Conservation (phyloP, 768 basidiomycete species). For the Cubamyces lactineus region DNA sequence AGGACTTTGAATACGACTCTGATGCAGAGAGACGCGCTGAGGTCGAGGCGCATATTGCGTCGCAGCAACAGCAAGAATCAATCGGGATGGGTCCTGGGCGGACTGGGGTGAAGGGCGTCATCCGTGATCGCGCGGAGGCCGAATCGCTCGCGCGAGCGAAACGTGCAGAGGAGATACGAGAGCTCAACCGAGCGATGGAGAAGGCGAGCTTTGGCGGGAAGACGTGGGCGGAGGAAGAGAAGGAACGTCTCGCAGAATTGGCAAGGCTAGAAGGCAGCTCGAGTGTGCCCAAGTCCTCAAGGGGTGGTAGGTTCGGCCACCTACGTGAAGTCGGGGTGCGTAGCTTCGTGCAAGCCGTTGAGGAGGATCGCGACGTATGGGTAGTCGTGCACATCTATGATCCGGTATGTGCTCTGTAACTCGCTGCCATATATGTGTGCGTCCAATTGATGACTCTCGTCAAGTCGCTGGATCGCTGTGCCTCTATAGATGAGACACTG, state of each 20-base stretch:
- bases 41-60: conserved; percentile 27
- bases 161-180: conserved; percentile 54
- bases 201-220: conserved; percentile 65
- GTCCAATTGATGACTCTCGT: neutral
- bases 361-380: conserved; percentile 73
- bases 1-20: conserved; percentile 49
- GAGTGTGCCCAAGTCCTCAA: conserved; percentile 26
- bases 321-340: conserved; percentile 76
- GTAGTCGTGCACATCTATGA: conserved; percentile 88
- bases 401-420: conserved; percentile 51
- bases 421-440: neutral
- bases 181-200: conserved; percentile 61
- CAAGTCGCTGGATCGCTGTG: conserved; percentile 79
- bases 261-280: conserved; percentile 45
- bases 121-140: conserved; percentile 79
- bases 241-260: conserved; percentile 51
- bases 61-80: conserved; percentile 47
- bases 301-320: conserved; percentile 71
- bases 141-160: conserved; percentile 55
- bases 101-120: conserved; percentile 89
- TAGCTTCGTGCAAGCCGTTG: conserved; percentile 76
- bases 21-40: conserved; percentile 42
- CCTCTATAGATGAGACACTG: conserved; percentile 67
- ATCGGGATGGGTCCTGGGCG: conserved; percentile 87
- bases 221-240: conserved; percentile 79